A percentile compares a stretch with the other conserved stretches of the same genome.
phyloP scores from a whole-genome alignment of 352 stramenopile species.

The Vaucheria bursata region DNA sequence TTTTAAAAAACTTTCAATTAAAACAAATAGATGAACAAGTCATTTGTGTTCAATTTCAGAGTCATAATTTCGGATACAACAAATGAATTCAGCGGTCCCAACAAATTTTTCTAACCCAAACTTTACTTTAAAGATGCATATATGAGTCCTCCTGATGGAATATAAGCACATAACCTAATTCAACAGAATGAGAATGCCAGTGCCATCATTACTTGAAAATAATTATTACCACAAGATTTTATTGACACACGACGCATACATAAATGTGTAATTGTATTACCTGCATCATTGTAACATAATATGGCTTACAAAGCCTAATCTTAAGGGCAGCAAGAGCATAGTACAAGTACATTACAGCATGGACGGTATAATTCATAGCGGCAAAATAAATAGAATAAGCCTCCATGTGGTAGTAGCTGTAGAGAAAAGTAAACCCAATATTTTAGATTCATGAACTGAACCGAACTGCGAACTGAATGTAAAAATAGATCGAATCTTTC shows the following conservation, averaged over 20 bases:
- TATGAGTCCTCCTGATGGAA: not conserved
- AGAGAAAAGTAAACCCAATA: too few species aligned
- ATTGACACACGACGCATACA: not conserved
- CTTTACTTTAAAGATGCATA: not conserved
- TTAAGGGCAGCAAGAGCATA: slow-evolving; percentile 73
- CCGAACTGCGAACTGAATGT: too few species aligned
- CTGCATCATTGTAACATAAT: slow-evolving; percentile 41
- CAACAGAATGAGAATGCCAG: not conserved
- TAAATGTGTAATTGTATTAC: slow-evolving; percentile 10
- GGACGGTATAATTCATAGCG: slow-evolving; percentile 87
- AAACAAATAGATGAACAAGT: too few species aligned
- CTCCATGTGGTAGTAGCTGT: slow-evolving; percentile 35
- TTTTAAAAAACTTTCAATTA: too few species aligned
- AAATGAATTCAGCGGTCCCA: too few species aligned
- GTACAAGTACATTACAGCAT: slow-evolving; percentile 89
- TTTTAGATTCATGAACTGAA: too few species aligned
- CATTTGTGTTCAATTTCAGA: too few species aligned
- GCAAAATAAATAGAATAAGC: slow-evolving; percentile 67
- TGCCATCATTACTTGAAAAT: not conserved
- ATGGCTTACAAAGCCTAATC: slow-evolving; percentile 52
- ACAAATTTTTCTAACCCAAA: not conserved
- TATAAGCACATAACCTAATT: not conserved
- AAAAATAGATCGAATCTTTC: too few species aligned
- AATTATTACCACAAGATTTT: not conserved
- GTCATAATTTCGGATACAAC: too few species aligned